These are phyloP conservation scores for Epichloe hybrida DNA, from an alignment of 2,329 filamentous ascomycete species.

Conservation along the genomic window DNA sequence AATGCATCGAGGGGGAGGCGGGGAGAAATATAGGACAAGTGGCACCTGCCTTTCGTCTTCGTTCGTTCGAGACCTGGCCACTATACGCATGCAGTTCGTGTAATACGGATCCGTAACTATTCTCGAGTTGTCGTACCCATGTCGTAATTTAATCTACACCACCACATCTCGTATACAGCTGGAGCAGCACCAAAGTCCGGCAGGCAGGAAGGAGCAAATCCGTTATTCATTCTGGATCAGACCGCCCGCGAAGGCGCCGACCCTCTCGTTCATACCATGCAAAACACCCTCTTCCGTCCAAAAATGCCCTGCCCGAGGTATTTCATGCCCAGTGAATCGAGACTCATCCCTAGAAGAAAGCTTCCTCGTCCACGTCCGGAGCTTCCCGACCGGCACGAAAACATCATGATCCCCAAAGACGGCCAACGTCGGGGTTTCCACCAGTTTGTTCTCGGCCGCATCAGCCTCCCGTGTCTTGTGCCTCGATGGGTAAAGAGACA, in stretches of 20 bases:
- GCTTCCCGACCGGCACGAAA: conserved; percentile 53
- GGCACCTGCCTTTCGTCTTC: too few relatives aligned
- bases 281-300: conserved; percentile 43
- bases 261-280: conserved; percentile 13
- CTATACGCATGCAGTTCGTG: too few relatives aligned
- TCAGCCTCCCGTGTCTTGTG: conserved; percentile 13
- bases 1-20: too few relatives aligned
- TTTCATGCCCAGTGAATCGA: conserved; percentile 32
- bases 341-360: conserved; percentile 32
- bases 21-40: too few relatives aligned
- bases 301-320: conserved; percentile 46
- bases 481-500: conserved; percentile 35
- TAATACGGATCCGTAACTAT: too few relatives aligned
- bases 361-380: conserved; percentile 51
- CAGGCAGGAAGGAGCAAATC: too few relatives aligned
- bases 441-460: conserved; percentile 40
- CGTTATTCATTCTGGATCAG: conserved; percentile 1
- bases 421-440: conserved; percentile 47
- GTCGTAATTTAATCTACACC: too few relatives aligned
- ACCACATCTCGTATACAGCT: too few relatives aligned
- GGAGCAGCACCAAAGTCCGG: too few relatives aligned
- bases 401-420: conserved; percentile 64
- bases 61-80: too few relatives aligned
- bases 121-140: too few relatives aligned
- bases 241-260: conserved; percentile 15